Percentiles rank a stretch among this genome's conserved stretches.
Conservation (phyloP, 2,329 filamentous ascomycete species). For the Trichoderma hamatum region DNA sequence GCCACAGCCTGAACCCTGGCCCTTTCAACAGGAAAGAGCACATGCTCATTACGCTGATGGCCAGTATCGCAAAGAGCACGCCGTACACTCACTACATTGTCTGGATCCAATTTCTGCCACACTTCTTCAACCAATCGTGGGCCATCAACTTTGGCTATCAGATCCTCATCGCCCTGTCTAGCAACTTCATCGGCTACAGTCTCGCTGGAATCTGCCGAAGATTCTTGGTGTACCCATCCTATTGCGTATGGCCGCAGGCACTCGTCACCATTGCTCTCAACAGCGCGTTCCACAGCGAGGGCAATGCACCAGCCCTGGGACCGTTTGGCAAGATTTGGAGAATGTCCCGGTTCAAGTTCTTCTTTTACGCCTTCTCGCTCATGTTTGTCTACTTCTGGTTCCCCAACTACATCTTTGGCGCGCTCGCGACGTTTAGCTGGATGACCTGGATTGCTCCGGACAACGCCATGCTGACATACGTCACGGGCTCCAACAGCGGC, state of each 20-base stretch:
- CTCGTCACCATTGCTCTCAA: constrained; percentile 54
- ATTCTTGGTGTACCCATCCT: constrained; percentile 56
- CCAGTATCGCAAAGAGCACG: constrained; percentile 53
- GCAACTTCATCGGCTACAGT: constrained; percentile 59
- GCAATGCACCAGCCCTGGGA: constrained; percentile 37
- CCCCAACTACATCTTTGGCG: constrained; percentile 53
- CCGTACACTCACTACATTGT: constrained; percentile 54
- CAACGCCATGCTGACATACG: constrained; percentile 44
- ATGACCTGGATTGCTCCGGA: constrained; percentile 57
- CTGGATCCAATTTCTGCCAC: constrained; percentile 49
- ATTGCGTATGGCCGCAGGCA: constrained; percentile 56
- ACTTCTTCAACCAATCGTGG: constrained; percentile 48
- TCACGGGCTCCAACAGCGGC: constrained; percentile 49
- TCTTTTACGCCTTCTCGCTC: constrained; percentile 44
- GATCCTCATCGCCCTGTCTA: constrained; percentile 49
- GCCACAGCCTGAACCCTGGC: constrained; percentile 54
- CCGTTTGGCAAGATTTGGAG: constrained; percentile 40
- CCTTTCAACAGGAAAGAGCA: constrained; percentile 63
- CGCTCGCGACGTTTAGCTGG: constrained; percentile 56
- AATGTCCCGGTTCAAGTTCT: constrained; percentile 51
- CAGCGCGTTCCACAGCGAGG: constrained; percentile 48
- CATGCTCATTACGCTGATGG: constrained; percentile 61
- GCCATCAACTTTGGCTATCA: constrained; percentile 48
- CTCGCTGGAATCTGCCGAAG: constrained; percentile 54
- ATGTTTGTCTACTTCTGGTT: constrained; percentile 60